Base-by-base conservation (phyloP, 768 basidiomycete genomes). In the Neoboletus magnificus region DNA sequence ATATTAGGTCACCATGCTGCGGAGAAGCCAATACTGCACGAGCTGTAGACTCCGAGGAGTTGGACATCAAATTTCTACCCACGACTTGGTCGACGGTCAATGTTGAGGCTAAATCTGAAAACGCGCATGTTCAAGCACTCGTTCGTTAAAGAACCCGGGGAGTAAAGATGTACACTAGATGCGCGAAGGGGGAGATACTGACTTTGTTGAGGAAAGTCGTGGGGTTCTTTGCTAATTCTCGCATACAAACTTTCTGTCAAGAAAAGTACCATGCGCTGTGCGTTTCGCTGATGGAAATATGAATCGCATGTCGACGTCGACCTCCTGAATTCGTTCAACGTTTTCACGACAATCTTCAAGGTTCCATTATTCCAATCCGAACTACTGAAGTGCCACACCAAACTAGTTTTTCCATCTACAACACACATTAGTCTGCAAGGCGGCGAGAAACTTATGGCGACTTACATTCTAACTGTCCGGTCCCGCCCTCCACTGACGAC, bases 401-500 rank as follows among this genome's bases (percentile, higher is more conserved):
- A 55, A n/a, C 58, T 71, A 71, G 43, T 71, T 63, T 53, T 62
- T 72, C 69, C 69, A 71, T 60, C 69, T 71, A 48, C 7, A 56
- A 5, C 20, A n/a, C 20, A 7, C 25, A 29, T 65, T 29, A 58
- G 54, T 13, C 16, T 20, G 23, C 10, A 25, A 47, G 27, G 15
- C 5, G 36, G 27, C 0, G 16, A 32, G 3, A 6, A 18, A 49
- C 8, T 11, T 13, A 1, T 18, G 75, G 22, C 22, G 5, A 44
- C 91, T 62, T 67, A 97, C 92, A 98, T 98, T 75, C 97, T 97
- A 12, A 98, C 84, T 20, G 84, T 88, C 63, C 85, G 83, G 73
- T 98, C 96, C 42, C 89, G 76, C 15, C 96, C 96, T n/a, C 95
- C 96, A 67, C 93, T 96, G 60, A 97, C 93, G n/a, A 98, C 82